Evolutionary conservation across 2,329 filamentous ascomycete genomes (phyloP), one percentile per base, ranked within the genome.

Genomic region (Epichloe uncinata): DNA sequence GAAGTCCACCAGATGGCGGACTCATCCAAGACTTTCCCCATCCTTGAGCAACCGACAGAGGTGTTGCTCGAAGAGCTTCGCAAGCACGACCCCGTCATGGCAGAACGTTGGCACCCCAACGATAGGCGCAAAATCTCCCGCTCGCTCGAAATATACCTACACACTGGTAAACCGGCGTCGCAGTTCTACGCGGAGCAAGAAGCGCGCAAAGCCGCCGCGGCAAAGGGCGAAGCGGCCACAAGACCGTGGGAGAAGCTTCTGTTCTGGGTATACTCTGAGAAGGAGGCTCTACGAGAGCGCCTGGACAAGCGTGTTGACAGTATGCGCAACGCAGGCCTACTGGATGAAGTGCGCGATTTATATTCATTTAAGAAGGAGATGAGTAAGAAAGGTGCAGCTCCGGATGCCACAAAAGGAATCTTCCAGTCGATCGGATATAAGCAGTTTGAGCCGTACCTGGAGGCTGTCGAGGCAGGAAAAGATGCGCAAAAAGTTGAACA

Each of bases 371-470:
- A 67, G 49, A 64, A 56, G 16, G 49, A 59, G 2, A 61, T 61
- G 16, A 55, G 63, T 0, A 61, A 68, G 0, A 59, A 69, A 2
- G 83, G 80, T 0, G 65, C 72, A 2, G 55, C 65, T 0, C 67
- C 93, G 2, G 88, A 97, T 60, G 75, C 80, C 55, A 85, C 79
- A 1, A 81, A 82, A 48, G 94, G 93, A 0, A 94, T 98, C 42
- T 98, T 91, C 89, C 85, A 95, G 48, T 93, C 90, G 1, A 98
- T 98, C 54, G 93, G 93, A 1, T 96, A 89, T 67, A 96, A 94
- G 63, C 88, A 98, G 61, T 85, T 97, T 61, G 77, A 85, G 51
- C 74, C 79, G 0, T 95, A 89, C 60, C 69, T 90, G 22, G 58
- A 68, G 2, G 75, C 77, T 1, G 52, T 71, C 13, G 58, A 67